Evolutionary conservation across 106 monocot genomes (phyloP), one percentile per base, ranked within the genome.

Genomic region (Xerophyta viscosa): DNA sequence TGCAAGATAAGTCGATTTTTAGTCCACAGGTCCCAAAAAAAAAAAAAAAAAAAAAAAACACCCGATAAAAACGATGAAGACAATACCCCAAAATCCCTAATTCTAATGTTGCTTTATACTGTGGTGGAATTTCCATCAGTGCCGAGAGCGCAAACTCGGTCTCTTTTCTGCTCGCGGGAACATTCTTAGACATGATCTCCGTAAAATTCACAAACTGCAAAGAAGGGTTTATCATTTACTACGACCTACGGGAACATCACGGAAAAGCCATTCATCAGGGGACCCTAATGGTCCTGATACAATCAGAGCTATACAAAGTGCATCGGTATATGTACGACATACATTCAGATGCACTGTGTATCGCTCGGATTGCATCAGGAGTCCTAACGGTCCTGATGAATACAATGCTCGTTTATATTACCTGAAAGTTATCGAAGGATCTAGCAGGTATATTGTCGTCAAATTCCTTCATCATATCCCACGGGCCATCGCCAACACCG

Each of bases 401-500:
- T n/a, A n/a, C n/a, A n/a, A n/a, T n/a, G n/a, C n/a, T n/a, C n/a
- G 39, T 3, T 46, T 46, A 18, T 28, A 27, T 27, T 67, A 90
- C 84, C 62, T 84, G 80, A 69, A 90, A 84, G 67, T 84, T 84
- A 31, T 84, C 84, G 60, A 90, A 84, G 41, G 71, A 47, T 31
- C 84, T 61, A 27, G 75, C 50, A 48, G 94, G 84, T 53, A 94
- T 94, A 46, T 88, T 88, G 30, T 94, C 94, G 60, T 94, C 94
- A 67, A 94, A 94, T 68, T 94, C 81, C 45, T 52, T 71, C 94
- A 94, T 94, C 78, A 73, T 79, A 45, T 84, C 88, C 94, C 94
- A 94, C 3, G 94, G 94, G 8, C 94, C 94, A 88, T 94, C 94
- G 0, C 94, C 94, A 50, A 94, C 94, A 46, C 94, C 94, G 65